Conservation (phyloP, 495 filamentous ascomycete genomes). For the Penicillium antarcticum region DNA sequence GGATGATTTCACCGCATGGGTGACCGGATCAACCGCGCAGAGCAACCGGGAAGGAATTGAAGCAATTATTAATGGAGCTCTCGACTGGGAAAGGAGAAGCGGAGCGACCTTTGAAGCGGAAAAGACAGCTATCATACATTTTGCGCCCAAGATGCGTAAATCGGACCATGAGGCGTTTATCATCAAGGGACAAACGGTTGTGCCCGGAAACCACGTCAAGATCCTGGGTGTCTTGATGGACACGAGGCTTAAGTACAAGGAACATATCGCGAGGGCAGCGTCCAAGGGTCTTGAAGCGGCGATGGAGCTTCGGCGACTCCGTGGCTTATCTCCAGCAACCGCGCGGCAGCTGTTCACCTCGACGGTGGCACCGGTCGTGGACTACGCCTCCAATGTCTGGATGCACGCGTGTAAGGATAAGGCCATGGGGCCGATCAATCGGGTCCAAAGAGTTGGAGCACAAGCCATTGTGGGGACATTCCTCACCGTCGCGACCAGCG, state of each 20-base stretch:
- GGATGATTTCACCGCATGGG: not conserved
- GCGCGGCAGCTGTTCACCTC: constrained; percentile 28
- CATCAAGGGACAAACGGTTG: constrained; percentile 23
- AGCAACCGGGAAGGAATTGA: constrained; percentile 18
- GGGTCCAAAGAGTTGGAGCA: constrained; percentile 24
- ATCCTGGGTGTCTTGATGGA: constrained; percentile 23
- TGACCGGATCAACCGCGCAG: constrained; percentile 11
- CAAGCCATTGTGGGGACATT: constrained; percentile 20
- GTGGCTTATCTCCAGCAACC: constrained; percentile 23
- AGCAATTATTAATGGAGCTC: constrained; percentile 17
- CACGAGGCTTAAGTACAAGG: constrained; percentile 13
- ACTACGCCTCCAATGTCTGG: no score
- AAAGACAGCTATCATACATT: constrained; percentile 26
- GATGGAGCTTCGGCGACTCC: constrained; percentile 28
- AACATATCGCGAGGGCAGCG: constrained; percentile 13
- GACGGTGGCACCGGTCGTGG: constrained; percentile 27
- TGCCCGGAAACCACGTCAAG: constrained; percentile 20
- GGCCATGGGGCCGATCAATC: constrained; percentile 18
- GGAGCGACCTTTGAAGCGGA: constrained; percentile 26
- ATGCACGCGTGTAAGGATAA: no score
- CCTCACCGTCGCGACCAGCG: no score
- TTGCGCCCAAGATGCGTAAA: constrained; percentile 20
- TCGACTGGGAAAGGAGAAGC: constrained; percentile 22
- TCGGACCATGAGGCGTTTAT: constrained; percentile 18
- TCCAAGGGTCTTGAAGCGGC: constrained; percentile 28